Evolutionary conservation across 208 protist genomes (phyloP), one percentile per base, ranked within the genome.

Genomic region (Wallacemonas sp.): DNA sequence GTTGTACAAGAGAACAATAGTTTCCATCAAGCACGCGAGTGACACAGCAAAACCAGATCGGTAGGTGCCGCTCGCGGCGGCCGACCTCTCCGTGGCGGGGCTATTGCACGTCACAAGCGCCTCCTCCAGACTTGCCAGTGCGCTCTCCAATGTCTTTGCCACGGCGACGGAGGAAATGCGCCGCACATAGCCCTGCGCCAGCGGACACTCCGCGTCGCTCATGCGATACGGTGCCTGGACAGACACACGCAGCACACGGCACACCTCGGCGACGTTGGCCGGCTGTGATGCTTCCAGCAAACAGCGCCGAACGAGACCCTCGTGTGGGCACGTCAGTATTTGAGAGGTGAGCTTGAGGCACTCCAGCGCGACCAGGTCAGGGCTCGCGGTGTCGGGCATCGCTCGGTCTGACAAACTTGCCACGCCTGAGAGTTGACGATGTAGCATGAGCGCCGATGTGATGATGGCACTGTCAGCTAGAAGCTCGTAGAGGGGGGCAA

Each of bases 1-100:
- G 8, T 58, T 41, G 32, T 58, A 58, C 52, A 58, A 58, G 9
- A 39, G n/a, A 21, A 58, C 47, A 21, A 84, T 72, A 29, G 65
- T 65, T 23, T 84, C 78, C 44, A 84, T 56, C 48, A 65, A 26
- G 61, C 48, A 74, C 1, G 68, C 72, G 14, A 84, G 70, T 56
- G 70, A 60, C n/a, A 56, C 41, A 2, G 60, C 32, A 39, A 65
- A 34, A 11, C 38, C 46, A 6, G 49, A 67, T 2, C 54, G 52
- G 52, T 24, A 55, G 4, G 17, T 61, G 16, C 81, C 70, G 29
- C 29, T 65, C 6, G 39, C 68, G 4, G 68, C n/a, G 3, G 26
- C 14, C 5, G 24, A 17, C 16, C n/a, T 9, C 12, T 24, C n/a
- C 21, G 32, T 3, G 11, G 52, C 9, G 14, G 52, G 52, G 52